A percentile compares a stretch with the other conserved stretches of the same genome.
phyloP scores from a whole-genome alignment of 116 monocot genomes.

The Iris pallida region DNA sequence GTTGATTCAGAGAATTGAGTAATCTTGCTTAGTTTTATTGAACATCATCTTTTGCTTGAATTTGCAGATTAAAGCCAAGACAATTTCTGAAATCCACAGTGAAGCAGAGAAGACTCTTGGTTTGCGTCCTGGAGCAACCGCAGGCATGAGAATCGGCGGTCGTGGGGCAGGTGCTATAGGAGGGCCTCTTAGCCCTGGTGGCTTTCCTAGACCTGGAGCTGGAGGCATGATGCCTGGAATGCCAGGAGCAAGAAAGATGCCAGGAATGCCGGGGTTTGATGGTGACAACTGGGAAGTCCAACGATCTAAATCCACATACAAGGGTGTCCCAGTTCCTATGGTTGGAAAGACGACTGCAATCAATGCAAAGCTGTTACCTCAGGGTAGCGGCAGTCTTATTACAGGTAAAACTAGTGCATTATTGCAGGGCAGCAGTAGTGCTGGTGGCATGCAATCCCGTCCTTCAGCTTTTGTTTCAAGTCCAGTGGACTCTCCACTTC shows the following conservation, averaged over 20 bases:
- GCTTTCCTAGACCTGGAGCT: slow-evolving; percentile 49
- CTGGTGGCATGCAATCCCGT: slow-evolving; percentile 3
- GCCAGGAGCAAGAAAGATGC: slow-evolving; percentile 71
- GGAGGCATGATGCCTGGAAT: slow-evolving; percentile 93
- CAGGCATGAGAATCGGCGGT: slow-evolving; percentile 48
- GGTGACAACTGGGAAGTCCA: slow-evolving; percentile 76
- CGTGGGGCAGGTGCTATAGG: slow-evolving; percentile 28
- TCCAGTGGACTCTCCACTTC: background rate
- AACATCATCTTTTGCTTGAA: background rate
- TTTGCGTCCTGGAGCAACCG: slow-evolving; percentile 72
- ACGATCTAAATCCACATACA: slow-evolving; percentile 50
- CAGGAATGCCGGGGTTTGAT: slow-evolving; percentile 72
- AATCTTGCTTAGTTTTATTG: slow-evolving; percentile 2
- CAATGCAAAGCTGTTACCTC: slow-evolving; percentile 51
- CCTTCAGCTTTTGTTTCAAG: slow-evolving; percentile 13
- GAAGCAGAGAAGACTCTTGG: slow-evolving; percentile 93
- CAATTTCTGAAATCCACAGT: slow-evolving; percentile 71
- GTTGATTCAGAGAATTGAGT: too few species aligned
- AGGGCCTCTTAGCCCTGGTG: slow-evolving; percentile 18
- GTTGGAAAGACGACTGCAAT: slow-evolving; percentile 19
- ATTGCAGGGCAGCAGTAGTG: slow-evolving; percentile 30
- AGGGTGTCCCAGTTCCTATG: slow-evolving; percentile 25
- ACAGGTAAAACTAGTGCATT: slow-evolving; percentile 51
- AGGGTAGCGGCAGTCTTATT: slow-evolving; percentile 41
- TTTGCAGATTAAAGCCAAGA: slow-evolving; percentile 80